Evolutionary conservation across 257 asterid genomes (phyloP), one percentile per base, ranked within the genome.

Genomic region (Solanum phureja): DNA sequence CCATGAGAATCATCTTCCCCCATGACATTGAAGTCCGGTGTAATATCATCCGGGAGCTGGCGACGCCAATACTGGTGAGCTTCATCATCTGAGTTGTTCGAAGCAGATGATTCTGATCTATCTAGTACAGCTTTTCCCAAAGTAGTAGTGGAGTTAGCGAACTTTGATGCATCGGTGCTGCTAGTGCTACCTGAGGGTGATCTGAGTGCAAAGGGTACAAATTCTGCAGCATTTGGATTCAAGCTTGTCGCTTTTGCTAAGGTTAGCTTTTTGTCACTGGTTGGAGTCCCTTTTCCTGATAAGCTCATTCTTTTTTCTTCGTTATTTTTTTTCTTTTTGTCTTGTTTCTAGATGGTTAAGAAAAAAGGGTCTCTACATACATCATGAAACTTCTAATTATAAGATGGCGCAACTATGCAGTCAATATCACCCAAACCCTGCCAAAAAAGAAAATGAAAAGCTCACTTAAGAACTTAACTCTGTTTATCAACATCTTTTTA

Each of bases 31-130:
- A 96, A 94, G 89, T 96, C 98, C 1, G 98, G 98, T 79, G 95
- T 95, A 75, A 96, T 94, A 91, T 96, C 99, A 84, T 95, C 98
- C 2, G 99, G 98, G 88, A 96, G 99, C 93, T 95, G 98, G 85
- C 88, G 93, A 38, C 88, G 90, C 99, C 98, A 95, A 58, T 93
- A 96, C 77, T 91, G 97, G 84, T 92, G 96, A 75, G 96, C 98
- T 91, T 96, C 99, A 31, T 95, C 98, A 74, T 96, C 99, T 9
- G 99, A 94, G 84, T 94, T 95, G 84, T 92, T 92, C 2, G 98
- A 93, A 87, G 87, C 88, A 35, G 95, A 96, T 40, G 98, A 96
- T 84, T 94, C 97, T 2, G 98, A 91, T 69, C 95, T 88, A 89
- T 93, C 95, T 74, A 94, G 90, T 81, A 90, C 81, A 77, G 95